These are phyloP conservation scores for Tolypocladium cylindrosporum DNA, from an alignment of 2,329 filamentous ascomycete genomes.

Conservation along the genomic window DNA sequence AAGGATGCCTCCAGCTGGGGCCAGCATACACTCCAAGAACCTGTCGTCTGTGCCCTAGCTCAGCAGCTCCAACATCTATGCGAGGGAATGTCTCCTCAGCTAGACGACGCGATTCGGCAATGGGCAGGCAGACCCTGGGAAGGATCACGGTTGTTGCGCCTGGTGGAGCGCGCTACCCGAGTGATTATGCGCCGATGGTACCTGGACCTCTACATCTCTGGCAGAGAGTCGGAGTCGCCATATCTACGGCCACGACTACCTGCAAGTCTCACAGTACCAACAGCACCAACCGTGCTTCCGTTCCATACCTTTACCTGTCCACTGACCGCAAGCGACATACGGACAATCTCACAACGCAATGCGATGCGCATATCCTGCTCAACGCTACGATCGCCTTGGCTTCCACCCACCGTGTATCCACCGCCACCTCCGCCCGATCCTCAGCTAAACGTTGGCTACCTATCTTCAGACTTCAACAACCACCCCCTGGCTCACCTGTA, in stretches of 20 bases:
- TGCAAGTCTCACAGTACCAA: conserved; percentile 61
- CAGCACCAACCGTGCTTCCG: conserved; percentile 86
- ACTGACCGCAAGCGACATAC: conserved; percentile 80
- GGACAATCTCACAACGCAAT: conserved; percentile 90
- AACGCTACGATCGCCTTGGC: conserved; percentile 78
- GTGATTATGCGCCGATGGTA: conserved; percentile 80
- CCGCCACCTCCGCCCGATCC: conserved; percentile 76
- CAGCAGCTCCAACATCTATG: conserved; percentile 34
- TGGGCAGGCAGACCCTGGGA: conserved; percentile 80
- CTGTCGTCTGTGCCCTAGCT: conserved; percentile 39
- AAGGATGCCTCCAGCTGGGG: conserved; percentile 83
- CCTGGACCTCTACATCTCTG: conserved; percentile 62
- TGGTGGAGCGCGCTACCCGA: conserved; percentile 77
- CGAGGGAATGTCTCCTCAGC: conserved; percentile 22
- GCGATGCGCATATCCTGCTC: conserved; percentile 87
- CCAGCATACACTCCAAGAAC: conserved; percentile 52
- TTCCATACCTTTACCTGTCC: conserved; percentile 98
- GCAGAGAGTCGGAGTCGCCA: conserved; percentile 38
- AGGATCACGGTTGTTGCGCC: conserved; percentile 71
- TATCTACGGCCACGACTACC: conserved; percentile 72
- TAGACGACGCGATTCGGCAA: conserved; percentile 30
- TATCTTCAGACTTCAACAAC: conserved; percentile 98
- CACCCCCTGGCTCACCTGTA: conserved; percentile 86
- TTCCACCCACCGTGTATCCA: conserved; percentile 70
- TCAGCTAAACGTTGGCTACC: conserved; percentile 84